Evolutionary conservation across 176 grass and related monocot genomes (phyloP), one percentile per base, ranked within the genome.

Genomic region (Rhynchospora tenuis): DNA sequence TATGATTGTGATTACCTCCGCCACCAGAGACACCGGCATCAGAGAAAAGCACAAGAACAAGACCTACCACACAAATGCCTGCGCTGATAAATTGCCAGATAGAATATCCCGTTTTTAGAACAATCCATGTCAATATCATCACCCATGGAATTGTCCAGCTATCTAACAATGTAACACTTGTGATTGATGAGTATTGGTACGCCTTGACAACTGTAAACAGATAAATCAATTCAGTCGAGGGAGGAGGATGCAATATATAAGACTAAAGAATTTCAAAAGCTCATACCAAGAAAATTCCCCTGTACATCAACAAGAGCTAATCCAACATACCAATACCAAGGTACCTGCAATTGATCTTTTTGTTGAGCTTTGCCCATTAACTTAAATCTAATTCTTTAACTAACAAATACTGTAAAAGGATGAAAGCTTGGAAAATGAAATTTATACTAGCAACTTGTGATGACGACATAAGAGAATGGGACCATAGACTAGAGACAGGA

Each of bases 131-230:
- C 69, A 98, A 88, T 84, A 93, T 55, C 67, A 98, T 98, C 43
- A 93, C 89, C 48, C 89, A 98, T 73, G 92, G 92, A 86, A 98
- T 93, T 23, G 90, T 70, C 92, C 92, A 98, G 68, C 92, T 90
- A 84, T 93, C 88, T 78, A 98, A 79, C 69, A 98, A 88, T 91
- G 94, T 91, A 50, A 95, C 90, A 67, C 88, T 98, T 80, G 91
- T 95, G 51, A 98, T 93, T 59, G 92, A 98, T 72, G 95, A 86
- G 84, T 95, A 95, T 8, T 95, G 95, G 70, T 94, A 95, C 60
- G 92, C 85, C 86, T 95, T 95, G 38, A 98, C 89, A 62, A 93
- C 92, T 95, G 72, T 73, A 90, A 76, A 78, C 5, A 78, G 15
- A 16, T 4, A 82, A 29, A 59, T 22, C 12, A 17, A 22, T 23